phyloP scores from a whole-genome alignment of 257 asterid species.

The Solanum ahanhuiri region DNA sequence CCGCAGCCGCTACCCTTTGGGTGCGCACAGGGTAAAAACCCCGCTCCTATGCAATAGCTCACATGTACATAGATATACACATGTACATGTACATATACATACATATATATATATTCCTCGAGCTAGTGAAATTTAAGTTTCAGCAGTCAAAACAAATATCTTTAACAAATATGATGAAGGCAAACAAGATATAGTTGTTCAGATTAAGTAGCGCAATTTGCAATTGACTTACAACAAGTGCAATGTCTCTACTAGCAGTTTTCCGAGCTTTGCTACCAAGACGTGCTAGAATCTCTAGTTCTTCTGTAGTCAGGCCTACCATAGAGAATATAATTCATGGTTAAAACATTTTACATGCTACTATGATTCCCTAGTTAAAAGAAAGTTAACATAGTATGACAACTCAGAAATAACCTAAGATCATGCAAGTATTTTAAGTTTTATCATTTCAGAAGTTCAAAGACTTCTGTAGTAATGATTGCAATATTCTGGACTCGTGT shows the following conservation, averaged over 20 bases:
- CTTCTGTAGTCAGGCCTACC: constrained; percentile 67
- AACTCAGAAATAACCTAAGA: neutral
- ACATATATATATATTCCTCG: neutral
- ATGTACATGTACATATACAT: too few relatives aligned
- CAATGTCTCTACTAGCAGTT: constrained; percentile 90
- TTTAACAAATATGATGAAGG: neutral
- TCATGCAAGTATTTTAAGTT: neutral
- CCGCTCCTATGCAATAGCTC: too few relatives aligned
- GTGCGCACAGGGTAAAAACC: too few relatives aligned
- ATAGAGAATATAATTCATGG: neutral
- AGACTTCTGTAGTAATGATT: neutral
- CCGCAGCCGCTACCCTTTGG: too few relatives aligned
- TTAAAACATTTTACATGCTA: neutral
- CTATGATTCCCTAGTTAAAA: neutral
- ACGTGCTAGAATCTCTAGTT: constrained; percentile 68
- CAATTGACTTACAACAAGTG: constrained; percentile 68
- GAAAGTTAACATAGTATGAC: neutral
- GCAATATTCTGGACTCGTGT: neutral
- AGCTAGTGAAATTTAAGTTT: neutral
- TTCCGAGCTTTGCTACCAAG: constrained; percentile 71
- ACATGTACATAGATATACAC: neutral
- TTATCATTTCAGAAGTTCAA: neutral
- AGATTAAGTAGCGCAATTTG: neutral
- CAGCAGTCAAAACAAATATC: neutral
- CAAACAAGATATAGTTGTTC: neutral